Evolutionary conservation across 2,329 filamentous ascomycete species (phyloP), one percentile per base, ranked within the genome.

Genomic region (Niveomyces coronatus): DNA sequence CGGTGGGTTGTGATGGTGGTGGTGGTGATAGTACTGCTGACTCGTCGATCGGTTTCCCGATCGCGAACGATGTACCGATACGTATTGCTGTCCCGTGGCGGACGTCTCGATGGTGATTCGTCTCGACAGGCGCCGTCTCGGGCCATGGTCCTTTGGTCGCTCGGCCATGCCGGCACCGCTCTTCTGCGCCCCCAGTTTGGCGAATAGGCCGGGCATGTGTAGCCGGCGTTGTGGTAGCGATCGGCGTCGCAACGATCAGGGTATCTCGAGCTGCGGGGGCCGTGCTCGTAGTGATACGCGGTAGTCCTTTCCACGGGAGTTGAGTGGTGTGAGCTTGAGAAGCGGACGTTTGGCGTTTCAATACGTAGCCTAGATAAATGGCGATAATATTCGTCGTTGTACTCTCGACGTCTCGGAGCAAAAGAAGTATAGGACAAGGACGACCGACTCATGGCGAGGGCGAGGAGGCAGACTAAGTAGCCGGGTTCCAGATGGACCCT

Each of bases 41-140:
- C 14, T 15, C 19, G 31, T 13, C 20, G 28, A 19, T 26, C 53
- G 54, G 30, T 46, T 49, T 36, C 54, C 52, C 3, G 61, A 62
- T 39, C 53, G 54, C 14, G 61, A 61, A 38, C 59, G 57, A 47
- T 62, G 63, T 52, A 64, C 45, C 30, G 56, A 50, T 17, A 65
- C 59, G 38, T 60, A 60, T 40, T 61, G 60, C 24, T 48, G 53
- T 14, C 60, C 61, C 10, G 52, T 48, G 9, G 56, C 45, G 6
- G 49, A 47, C 11, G 56, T 57, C 45, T 64, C 60, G 43, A 63
- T 46, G 36, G 54, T 62, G 47, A 53, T 58, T 16, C 53, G 55
- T 41, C 53, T 51, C 41, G 59, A 54, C 61, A 64, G 63, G 10
- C 28, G 34, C 13, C 31, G 40, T 20, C 17, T 49, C 31, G 33